Percentiles rank a stretch among this genome's conserved stretches.
These are phyloP conservation scores for Xerocomellus amylosporus DNA, from an alignment of 768 basidiomycete genomes.

Conservation along the genomic window DNA sequence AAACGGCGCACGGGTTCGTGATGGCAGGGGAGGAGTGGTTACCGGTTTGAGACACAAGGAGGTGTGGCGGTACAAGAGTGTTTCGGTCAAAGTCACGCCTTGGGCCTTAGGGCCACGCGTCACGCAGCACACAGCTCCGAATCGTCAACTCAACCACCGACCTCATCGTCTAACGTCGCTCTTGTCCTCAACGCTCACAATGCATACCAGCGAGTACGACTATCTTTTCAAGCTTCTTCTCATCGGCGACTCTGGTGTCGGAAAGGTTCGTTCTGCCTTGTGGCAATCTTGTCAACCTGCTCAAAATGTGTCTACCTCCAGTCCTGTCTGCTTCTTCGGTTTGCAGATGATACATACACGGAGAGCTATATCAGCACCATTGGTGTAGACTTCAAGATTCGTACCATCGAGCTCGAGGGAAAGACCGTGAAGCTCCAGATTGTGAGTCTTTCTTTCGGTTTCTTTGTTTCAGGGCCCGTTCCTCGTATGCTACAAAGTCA, in stretches of 20 bases:
- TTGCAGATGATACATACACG: conserved; percentile 96
- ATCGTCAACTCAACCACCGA: conserved; percentile 32
- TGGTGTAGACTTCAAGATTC: conserved; percentile 98
- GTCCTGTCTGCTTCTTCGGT: conserved; percentile 90
- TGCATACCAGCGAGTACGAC: conserved; percentile 95
- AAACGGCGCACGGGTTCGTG: neutral
- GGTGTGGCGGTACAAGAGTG: conserved; percentile 25
- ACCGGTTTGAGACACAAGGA: conserved; percentile 6
- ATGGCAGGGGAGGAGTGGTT: neutral
- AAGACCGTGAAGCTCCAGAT: conserved; percentile 99
- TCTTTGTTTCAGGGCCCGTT: conserved; percentile 2
- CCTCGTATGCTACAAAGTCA: neutral
- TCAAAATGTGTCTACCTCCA: conserved; percentile 39
- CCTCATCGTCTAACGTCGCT: conserved; percentile 30
- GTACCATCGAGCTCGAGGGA: conserved; percentile 97
- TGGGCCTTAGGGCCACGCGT: conserved; percentile 25
- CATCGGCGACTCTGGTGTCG: conserved; percentile 94
- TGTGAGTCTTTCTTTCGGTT: conserved; percentile 49
- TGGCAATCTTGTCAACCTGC: conserved; percentile 16
- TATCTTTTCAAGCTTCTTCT: conserved; percentile 95
- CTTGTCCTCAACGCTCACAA: conserved; percentile 36
- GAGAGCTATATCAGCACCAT: conserved; percentile 98
- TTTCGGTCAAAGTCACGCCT: conserved; percentile 29
- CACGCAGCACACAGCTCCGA: conserved; percentile 31
- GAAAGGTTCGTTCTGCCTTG: conserved; percentile 57